Evolutionary conservation across 805 yeast species (phyloP).

Genomic region (Cyberlindnera lachancei): DNA sequence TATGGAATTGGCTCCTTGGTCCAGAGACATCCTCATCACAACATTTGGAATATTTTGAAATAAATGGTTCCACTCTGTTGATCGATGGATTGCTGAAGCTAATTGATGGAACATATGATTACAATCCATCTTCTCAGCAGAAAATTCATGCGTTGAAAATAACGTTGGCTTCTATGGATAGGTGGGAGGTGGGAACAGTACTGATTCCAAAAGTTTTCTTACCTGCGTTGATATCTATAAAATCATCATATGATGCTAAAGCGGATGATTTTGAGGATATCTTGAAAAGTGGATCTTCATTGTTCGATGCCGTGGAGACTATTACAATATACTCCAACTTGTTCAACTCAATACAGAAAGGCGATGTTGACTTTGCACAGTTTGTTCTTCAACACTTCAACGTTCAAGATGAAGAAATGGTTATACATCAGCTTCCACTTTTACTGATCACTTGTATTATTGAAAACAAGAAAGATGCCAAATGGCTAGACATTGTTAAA

Average conservation of each 20-base stretch:
- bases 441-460: constrained; percentile 44
- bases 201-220: constrained; percentile 64
- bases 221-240: constrained; percentile 52
- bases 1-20: constrained; percentile 91
- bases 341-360: constrained; percentile 33
- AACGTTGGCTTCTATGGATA: constrained; percentile 71
- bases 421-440: constrained; percentile 67
- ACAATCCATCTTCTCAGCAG: constrained; percentile 22
- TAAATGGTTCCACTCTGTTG: constrained; percentile 45
- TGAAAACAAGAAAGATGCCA: constrained; percentile 10
- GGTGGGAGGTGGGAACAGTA: constrained; percentile 87
- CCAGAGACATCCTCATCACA: constrained; percentile 39
- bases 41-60: constrained; percentile 42
- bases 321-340: constrained; percentile 67
- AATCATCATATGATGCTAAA: constrained; percentile 21
- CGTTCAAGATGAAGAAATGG: constrained; percentile 83
- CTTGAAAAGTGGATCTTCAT: constrained; percentile 50
- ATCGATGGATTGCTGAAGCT: constrained; percentile 45
- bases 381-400: constrained; percentile 62
- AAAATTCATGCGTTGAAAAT: constrained; percentile 53
- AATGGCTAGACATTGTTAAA: constrained; percentile 35
- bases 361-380: constrained; percentile 39
- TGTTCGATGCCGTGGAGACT: constrained; percentile 86
- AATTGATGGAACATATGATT: constrained; percentile 27
- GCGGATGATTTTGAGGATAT: constrained; percentile 33